Evolutionary conservation across 1,284 basidiomycete species (phyloP).

Genomic region (Tilletia walkeri): DNA sequence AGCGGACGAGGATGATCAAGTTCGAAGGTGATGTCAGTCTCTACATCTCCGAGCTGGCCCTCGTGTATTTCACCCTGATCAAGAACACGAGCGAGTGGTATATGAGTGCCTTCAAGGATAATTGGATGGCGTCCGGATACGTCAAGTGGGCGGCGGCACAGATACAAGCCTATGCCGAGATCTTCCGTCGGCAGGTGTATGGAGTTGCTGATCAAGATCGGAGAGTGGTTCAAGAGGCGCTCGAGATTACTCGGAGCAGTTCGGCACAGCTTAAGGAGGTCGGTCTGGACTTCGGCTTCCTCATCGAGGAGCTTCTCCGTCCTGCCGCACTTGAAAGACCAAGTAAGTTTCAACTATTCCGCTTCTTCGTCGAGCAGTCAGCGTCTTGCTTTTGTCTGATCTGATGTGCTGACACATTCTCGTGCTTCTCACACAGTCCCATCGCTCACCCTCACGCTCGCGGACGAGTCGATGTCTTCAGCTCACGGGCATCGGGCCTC

Average conservation of each 20-base stretch:
- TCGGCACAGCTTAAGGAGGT: slow-evolving; percentile 44
- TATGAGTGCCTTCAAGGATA: slow-evolving; percentile 89
- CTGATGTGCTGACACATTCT: slow-evolving; percentile 6
- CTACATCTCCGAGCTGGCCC: slow-evolving; percentile 73
- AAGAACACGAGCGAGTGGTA: slow-evolving; percentile 99
- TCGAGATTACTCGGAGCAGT: slow-evolving; percentile 35
- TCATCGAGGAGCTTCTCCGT: slow-evolving; percentile 28
- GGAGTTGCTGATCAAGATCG: slow-evolving; percentile 54
- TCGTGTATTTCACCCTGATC: slow-evolving; percentile 81
- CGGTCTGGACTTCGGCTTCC: slow-evolving; percentile 37
- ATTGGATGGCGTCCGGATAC: slow-evolving; percentile 81
- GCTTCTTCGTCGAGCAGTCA: not conserved
- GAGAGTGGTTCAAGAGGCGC: slow-evolving; percentile 31
- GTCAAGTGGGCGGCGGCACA: slow-evolving; percentile 90
- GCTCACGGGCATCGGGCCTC: slow-evolving; percentile 12
- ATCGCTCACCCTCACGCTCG: slow-evolving; percentile 9
- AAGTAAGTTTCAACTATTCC: not conserved
- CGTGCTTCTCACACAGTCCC: not conserved
- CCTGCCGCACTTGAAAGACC: slow-evolving; percentile 4
- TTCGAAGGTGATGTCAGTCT: slow-evolving; percentile 86
- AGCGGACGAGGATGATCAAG: slow-evolving; percentile 76
- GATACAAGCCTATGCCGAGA: slow-evolving; percentile 77
- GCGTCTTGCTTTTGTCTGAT: not conserved
- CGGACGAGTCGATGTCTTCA: slow-evolving; percentile 1
- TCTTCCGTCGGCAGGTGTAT: slow-evolving; percentile 89